Percentiles rank a stretch among this genome's conserved stretches.
These are phyloP conservation scores for Fusarium udum DNA, from an alignment of 2,329 filamentous ascomycete species.

Conservation along the genomic window DNA sequence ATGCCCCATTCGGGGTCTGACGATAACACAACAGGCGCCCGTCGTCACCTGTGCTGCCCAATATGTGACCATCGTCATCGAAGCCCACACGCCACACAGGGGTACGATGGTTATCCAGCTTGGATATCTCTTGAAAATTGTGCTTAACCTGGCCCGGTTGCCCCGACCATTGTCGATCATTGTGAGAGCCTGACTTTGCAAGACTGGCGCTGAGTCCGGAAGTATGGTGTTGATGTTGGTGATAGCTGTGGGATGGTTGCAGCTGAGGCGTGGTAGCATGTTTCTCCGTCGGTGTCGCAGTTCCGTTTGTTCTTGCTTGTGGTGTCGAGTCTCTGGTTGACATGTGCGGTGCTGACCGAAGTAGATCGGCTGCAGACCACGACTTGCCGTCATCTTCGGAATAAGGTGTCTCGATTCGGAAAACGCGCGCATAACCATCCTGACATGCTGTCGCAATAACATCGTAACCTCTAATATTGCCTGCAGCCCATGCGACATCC, in stretches of 20 bases:
- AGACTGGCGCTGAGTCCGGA: constrained; percentile 64
- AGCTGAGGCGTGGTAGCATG: constrained; percentile 40
- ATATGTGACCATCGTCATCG: constrained; percentile 73
- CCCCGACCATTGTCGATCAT: constrained; percentile 63
- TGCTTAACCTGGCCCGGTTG: constrained; percentile 74
- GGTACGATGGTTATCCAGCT: constrained; percentile 72
- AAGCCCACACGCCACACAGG: constrained; percentile 82
- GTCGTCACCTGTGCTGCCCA: constrained; percentile 81
- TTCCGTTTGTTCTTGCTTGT: constrained; percentile 46
- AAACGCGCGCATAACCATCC: constrained; percentile 90
- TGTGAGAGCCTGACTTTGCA: constrained; percentile 57
- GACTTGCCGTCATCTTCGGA: constrained; percentile 57
- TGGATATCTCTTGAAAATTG: constrained; percentile 69
- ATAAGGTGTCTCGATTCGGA: constrained; percentile 74
- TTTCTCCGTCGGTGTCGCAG: constrained; percentile 33
- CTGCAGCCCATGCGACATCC: constrained; percentile 92
- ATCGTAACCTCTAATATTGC: constrained; percentile 89
- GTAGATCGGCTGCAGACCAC: constrained; percentile 60
- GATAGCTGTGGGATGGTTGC: constrained; percentile 33
- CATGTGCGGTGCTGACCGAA: constrained; percentile 47
- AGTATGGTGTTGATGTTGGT: constrained; percentile 50
- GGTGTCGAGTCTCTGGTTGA: constrained; percentile 41
- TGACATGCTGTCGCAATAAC: constrained; percentile 91
- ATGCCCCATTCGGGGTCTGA: constrained; percentile 65
- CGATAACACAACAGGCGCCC: constrained; percentile 71